Conservation (phyloP, 768 basidiomycete genomes). For the Flagelloscypha sp. region DNA sequence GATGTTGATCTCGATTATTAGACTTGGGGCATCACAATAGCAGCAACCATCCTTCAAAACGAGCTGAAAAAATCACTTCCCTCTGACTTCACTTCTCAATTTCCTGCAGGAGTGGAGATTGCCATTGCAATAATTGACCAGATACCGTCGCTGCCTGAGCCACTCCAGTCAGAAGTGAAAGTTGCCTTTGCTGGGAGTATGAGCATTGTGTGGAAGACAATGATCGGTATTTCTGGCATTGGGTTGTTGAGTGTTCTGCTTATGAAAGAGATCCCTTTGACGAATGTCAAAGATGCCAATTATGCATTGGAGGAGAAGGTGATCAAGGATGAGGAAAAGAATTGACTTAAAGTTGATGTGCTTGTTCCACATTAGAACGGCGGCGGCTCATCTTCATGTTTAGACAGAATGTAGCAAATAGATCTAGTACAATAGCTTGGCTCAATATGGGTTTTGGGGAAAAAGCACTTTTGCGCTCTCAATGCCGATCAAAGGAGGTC, state of each 20-base stretch:
- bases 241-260: conserved; percentile 26
- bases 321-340: too few species aligned
- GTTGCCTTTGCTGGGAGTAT: conserved; percentile 34
- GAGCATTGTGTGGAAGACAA: conserved; percentile 31
- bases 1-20: conserved; percentile 8
- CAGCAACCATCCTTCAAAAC: conserved; percentile 37
- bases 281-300: conserved; percentile 21
- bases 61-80: conserved; percentile 32
- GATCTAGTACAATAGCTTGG: too few species aligned
- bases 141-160: conserved; percentile 26
- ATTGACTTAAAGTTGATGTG: too few species aligned
- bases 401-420: too few species aligned
- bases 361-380: too few species aligned
- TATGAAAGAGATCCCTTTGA: conserved; percentile 26
- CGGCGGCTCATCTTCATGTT: too few species aligned
- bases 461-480: too few species aligned
- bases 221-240: conserved; percentile 29
- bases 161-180: conserved; percentile 25
- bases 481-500: too few species aligned
- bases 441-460: too few species aligned
- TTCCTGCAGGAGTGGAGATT: conserved; percentile 30
- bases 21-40: conserved; percentile 36
- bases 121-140: conserved; percentile 39
- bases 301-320: conserved; percentile 22
- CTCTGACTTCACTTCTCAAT: conserved; percentile 21